Evolutionary conservation across 2,329 filamentous ascomycete genomes (phyloP), one percentile per base, ranked within the genome.

Genomic region (Fusarium torulosum): DNA sequence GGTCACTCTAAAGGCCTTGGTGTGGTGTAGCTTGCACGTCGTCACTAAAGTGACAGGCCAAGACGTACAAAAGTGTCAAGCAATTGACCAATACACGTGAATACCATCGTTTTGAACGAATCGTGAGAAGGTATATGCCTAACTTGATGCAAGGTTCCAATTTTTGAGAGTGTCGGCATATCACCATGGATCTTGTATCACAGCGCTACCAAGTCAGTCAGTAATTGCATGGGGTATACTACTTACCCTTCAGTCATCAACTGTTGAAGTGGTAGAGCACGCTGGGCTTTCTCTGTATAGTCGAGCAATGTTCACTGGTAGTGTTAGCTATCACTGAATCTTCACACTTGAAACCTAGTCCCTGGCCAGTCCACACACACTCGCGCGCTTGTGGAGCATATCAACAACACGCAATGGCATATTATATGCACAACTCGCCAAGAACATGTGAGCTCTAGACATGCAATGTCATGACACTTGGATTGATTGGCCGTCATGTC

Each of bases 341-440:
- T 42, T 45, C 11, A n/a, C 11, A 25, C 38, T 45, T 53, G 23
- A 53, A 52, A 62, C 63, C 53, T 40, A 33, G 59, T 45, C 27
- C 49, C 44, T 63, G 55, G 20, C 11, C 11, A 53, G 42, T 50
- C 21, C 43, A 38, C 49, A 51, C 66, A 38, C 43, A 46, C 45
- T 54, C 50, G 37, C 33, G 21, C 35, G 44, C 21, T 38, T 44
- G 54, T 64, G 50, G 25, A 53, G 54, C 51, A 54, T 54, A 50
- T 37, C 21, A 35, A 19, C 35, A 59, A 27, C 13, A 46, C 43
- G 19, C 50, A 55, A 37, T 19, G 17, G 15, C 35, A 17, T n/a
- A 19, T 8, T 19, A 29, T 10, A 35, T 33, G 53, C 35, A 37
- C 53, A 59, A 47, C 29, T 51, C 21, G 29, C 20, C 43, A 14